Conservation (phyloP, 1,139 yeast genomes). For the Meyerozyma sp. region DNA sequence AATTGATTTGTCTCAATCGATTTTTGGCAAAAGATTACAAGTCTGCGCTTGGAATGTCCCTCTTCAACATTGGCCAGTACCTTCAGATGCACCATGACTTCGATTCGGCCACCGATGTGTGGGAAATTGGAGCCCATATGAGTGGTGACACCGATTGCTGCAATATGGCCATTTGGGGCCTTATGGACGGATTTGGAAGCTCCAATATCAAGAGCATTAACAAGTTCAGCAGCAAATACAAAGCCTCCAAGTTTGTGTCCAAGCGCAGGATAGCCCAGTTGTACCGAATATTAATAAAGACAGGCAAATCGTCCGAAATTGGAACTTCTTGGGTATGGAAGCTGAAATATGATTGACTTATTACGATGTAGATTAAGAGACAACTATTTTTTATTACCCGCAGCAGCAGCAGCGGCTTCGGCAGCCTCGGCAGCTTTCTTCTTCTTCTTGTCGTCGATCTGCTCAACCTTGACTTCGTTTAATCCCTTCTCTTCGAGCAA, state of each 20-base stretch:
- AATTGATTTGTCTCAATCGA: conserved; percentile 1
- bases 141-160: conserved; percentile 10
- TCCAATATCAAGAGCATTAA: conserved; percentile 7
- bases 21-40: conserved; percentile 3
- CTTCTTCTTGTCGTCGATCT: conserved; percentile 74
- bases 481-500: conserved; percentile 79
- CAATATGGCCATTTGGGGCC: conserved; percentile 18
- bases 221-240: conserved; percentile 12
- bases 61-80: background rate
- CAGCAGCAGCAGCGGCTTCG: conserved; percentile 2
- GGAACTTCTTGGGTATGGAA: conserved; percentile 16
- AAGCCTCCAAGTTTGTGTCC: conserved; percentile 14
- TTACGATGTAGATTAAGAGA: background rate
- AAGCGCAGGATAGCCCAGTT: conserved; percentile 20
- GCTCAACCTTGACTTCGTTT: conserved; percentile 81
- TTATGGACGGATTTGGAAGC: conserved; percentile 17
- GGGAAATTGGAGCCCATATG: conserved; percentile 1
- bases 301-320: conserved; percentile 10
- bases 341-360: conserved; percentile 7
- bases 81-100: conserved; percentile 1
- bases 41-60: conserved; percentile 1
- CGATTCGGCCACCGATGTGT: background rate
- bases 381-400: background rate
- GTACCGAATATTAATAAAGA: conserved; percentile 15
- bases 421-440: conserved; percentile 43